Conservation (phyloP, 495 filamentous ascomycete species). For the Lepraria neglecta region DNA sequence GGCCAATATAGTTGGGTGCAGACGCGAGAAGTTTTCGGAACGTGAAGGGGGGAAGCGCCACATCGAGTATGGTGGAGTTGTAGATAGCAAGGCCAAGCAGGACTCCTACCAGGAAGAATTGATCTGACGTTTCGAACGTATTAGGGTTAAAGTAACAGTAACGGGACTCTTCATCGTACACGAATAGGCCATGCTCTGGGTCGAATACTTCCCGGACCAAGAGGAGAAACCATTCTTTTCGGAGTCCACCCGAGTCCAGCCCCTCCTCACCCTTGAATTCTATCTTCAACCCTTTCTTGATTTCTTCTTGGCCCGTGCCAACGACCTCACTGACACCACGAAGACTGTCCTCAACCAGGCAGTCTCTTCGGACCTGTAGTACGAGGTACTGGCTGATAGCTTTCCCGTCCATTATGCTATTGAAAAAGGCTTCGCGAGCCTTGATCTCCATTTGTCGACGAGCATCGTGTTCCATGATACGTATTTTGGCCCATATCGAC, state of each 20-base stretch:
- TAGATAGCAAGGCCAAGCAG: conserved; percentile 89
- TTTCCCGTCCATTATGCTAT: conserved; percentile 70
- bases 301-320: conserved; percentile 74
- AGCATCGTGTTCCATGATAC: conserved; percentile 85
- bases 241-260: conserved; percentile 81
- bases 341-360: conserved; percentile 85
- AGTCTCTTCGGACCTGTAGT: conserved; percentile 75
- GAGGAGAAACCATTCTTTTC: conserved; percentile 95
- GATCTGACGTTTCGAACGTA: conserved; percentile 87
- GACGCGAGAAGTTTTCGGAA: conserved; percentile 82
- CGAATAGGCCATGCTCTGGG: conserved; percentile 81
- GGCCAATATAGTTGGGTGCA: conserved; percentile 50
- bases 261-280: conserved; percentile 87
- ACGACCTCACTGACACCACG: conserved; percentile 82
- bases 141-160: conserved; percentile 95
- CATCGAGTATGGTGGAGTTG: conserved; percentile 91
- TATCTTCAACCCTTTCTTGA: conserved; percentile 88
- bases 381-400: conserved; percentile 74
- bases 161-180: conserved; percentile 89
- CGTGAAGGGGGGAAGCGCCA: conserved; percentile 85
- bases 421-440: conserved; percentile 86
- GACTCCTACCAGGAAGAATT: conserved; percentile 87
- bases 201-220: conserved; percentile 90
- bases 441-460: conserved; percentile 86
- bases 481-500: conserved; percentile 90